Conservation (phyloP, 2,329 filamentous ascomycete species). For the Westerdykella ornata region DNA sequence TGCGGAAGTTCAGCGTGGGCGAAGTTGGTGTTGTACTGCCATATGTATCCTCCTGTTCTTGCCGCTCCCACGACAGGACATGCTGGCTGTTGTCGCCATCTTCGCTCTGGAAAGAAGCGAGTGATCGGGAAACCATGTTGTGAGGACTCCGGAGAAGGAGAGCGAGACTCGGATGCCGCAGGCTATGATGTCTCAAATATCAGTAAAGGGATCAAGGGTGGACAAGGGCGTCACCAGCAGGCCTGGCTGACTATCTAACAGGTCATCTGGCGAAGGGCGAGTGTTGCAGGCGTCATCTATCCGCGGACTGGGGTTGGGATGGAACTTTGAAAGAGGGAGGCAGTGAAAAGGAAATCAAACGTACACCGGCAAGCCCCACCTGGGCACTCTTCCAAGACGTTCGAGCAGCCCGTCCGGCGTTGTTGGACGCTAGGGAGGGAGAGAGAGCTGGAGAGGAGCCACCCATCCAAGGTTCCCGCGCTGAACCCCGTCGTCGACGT, state of each 20-base stretch:
- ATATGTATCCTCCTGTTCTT: slow-evolving; percentile 27
- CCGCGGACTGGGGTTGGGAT: no score
- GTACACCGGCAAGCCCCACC: no score
- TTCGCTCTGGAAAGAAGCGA: slow-evolving; percentile 32
- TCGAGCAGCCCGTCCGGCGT: no score
- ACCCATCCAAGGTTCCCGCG: no score
- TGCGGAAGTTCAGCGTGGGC: slow-evolving; percentile 28
- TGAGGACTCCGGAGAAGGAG: background rate
- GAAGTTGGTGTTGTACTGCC: slow-evolving; percentile 31
- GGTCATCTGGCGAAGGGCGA: slow-evolving; percentile 6
- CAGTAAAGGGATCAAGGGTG: slow-evolving; percentile 5
- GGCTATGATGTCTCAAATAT: background rate
- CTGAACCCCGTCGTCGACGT: no score
- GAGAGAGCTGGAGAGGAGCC: no score
- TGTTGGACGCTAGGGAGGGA: no score
- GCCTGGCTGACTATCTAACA: slow-evolving; percentile 1
- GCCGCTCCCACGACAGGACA: slow-evolving; percentile 20
- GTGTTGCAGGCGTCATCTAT: no score
- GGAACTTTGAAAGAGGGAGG: no score
- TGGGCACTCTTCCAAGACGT: no score
- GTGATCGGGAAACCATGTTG: slow-evolving; percentile 31
- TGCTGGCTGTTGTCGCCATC: slow-evolving; percentile 29
- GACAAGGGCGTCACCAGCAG: background rate
- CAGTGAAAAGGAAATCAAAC: no score
- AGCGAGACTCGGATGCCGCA: background rate